Evolutionary conservation across 2,329 filamentous ascomycete genomes (phyloP).

Genomic region (Venturia effusa): DNA sequence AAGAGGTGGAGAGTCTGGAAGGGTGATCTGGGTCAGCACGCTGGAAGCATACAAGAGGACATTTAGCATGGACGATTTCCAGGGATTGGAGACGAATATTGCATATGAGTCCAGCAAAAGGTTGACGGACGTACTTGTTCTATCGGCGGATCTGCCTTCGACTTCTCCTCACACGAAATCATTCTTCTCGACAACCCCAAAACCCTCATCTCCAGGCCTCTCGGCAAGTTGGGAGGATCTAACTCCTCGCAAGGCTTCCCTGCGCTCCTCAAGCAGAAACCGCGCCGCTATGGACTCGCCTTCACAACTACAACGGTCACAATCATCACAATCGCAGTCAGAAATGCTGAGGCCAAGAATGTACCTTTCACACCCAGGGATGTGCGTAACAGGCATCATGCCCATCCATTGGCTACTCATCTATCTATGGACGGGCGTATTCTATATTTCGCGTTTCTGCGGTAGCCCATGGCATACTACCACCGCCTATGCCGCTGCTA

Average conservation of each 20-base stretch:
- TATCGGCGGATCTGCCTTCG: constrained; percentile 60
- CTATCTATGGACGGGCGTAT: constrained; percentile 54
- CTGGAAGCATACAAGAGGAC: constrained; percentile 53
- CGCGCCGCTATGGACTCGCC: neutral
- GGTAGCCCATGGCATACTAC: constrained; percentile 85
- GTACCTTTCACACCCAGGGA: constrained; percentile 76
- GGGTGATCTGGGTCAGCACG: constrained; percentile 81
- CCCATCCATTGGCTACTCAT: constrained; percentile 60
- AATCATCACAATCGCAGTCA: neutral
- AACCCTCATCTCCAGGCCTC: neutral
- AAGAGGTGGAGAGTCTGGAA: constrained; percentile 36
- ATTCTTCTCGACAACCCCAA: constrained; percentile 37
- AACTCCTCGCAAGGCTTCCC: constrained; percentile 8
- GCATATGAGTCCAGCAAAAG: constrained; percentile 86
- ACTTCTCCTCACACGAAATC: constrained; percentile 44
- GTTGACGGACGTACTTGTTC: constrained; percentile 70
- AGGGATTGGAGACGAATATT: constrained; percentile 50
- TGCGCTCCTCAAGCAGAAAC: constrained; percentile 6
- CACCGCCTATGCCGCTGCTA: constrained; percentile 65
- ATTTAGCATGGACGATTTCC: constrained; percentile 61
- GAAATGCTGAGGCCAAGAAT: constrained; percentile 42
- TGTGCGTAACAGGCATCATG: constrained; percentile 74
- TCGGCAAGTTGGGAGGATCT: constrained; percentile 1
- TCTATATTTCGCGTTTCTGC: constrained; percentile 62
- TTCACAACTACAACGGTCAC: neutral